phyloP scores from a whole-genome alignment of 768 basidiomycete species.

The Russula vinacea region DNA sequence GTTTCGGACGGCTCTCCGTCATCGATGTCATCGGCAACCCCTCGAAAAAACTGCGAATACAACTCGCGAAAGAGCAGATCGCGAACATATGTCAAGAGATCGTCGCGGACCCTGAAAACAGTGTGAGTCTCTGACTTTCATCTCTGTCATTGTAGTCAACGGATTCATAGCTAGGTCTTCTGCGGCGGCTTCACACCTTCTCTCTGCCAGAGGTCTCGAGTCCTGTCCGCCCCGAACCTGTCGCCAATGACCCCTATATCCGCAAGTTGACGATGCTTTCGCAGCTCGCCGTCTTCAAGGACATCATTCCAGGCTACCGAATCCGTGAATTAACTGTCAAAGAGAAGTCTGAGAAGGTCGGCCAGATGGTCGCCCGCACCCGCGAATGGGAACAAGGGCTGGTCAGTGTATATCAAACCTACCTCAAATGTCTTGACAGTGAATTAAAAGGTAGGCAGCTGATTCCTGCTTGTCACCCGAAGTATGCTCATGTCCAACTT shows the following conservation, averaged over 20 bases:
- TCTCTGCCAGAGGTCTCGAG: slow-evolving; percentile 73
- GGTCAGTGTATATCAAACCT: slow-evolving; percentile 82
- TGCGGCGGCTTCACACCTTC: slow-evolving; percentile 87
- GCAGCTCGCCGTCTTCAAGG: slow-evolving; percentile 91
- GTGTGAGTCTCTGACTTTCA: slow-evolving; percentile 49
- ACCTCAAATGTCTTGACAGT: slow-evolving; percentile 77
- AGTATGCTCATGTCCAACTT: slow-evolving; percentile 4
- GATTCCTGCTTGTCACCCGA: slow-evolving; percentile 19
- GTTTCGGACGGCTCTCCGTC: slow-evolving; percentile 83
- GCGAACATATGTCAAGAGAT: slow-evolving; percentile 93
- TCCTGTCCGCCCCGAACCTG: slow-evolving; percentile 61
- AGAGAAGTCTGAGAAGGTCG: slow-evolving; percentile 90
- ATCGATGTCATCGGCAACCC: slow-evolving; percentile 63
- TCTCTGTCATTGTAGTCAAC: slow-evolving; percentile 12
- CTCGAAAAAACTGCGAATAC: slow-evolving; percentile 64
- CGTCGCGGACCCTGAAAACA: slow-evolving; percentile 90
- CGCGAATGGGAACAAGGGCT: slow-evolving; percentile 97
- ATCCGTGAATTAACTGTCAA: slow-evolving; percentile 87
- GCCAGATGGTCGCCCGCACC: slow-evolving; percentile 84
- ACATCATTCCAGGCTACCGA: slow-evolving; percentile 93
- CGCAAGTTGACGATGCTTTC: slow-evolving; percentile 87
- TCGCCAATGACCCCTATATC: slow-evolving; percentile 76
- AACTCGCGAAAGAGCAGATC: slow-evolving; percentile 89
- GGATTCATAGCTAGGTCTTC: slow-evolving; percentile 66
- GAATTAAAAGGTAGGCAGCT: slow-evolving; percentile 74